A percentile compares a stretch with the other conserved stretches of the same genome.
These are phyloP conservation scores for Podaxis mareebaensis DNA, from an alignment of 768 basidiomycete genomes.

Conservation along the genomic window DNA sequence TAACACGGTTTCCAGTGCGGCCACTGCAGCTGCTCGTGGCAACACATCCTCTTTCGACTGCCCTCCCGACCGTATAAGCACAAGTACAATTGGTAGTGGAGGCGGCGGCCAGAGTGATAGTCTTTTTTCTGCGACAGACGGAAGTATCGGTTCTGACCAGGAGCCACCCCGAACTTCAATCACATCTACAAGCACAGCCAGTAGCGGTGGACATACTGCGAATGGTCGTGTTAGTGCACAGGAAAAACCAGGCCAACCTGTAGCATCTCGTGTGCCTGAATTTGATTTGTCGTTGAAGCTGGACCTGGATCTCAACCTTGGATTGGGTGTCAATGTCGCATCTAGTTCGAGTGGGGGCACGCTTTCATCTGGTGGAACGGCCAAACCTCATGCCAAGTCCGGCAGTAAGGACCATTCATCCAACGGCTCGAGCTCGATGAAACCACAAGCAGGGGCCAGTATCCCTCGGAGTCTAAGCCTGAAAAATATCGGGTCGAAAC, in stretches of 20 bases:
- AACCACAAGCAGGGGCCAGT: neutral
- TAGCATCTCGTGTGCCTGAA: neutral
- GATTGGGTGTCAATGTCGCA: slow-evolving; percentile 12
- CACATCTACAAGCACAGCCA: neutral
- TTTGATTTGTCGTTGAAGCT: slow-evolving; percentile 1
- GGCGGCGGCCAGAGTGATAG: neutral
- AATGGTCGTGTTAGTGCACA: neutral
- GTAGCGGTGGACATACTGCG: neutral
- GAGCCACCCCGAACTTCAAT: slow-evolving; percentile 1
- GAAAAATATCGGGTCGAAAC: slow-evolving; percentile 10
- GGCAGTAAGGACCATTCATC: neutral
- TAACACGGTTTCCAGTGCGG: neutral
- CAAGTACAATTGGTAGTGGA: neutral
- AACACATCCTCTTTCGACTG: neutral
- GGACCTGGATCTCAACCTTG: slow-evolving; percentile 8
- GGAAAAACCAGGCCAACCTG: neutral
- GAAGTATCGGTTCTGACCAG: neutral
- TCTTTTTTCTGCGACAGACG: neutral
- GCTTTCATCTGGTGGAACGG: slow-evolving; percentile 2
- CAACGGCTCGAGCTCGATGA: neutral
- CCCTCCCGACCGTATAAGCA: neutral
- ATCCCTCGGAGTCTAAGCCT: slow-evolving; percentile 14
- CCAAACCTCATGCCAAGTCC: neutral
- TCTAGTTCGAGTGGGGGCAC: slow-evolving; percentile 7
- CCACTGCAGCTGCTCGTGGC: slow-evolving; percentile 4